Conservation (phyloP, 306 rosid genomes). For the Glycine latifolia region DNA sequence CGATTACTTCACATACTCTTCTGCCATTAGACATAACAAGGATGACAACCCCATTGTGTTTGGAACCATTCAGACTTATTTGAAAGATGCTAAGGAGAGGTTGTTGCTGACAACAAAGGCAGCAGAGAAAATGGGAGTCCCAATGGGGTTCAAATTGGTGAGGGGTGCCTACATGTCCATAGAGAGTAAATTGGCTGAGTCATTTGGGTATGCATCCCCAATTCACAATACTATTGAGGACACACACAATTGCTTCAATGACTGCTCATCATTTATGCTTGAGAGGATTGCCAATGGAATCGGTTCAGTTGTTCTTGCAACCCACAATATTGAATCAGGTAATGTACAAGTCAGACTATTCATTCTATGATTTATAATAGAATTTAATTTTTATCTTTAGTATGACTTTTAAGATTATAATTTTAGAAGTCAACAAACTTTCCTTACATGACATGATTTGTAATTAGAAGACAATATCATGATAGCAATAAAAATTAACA, state of each 20-base stretch:
- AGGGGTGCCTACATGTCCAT: slow-evolving; percentile 93
- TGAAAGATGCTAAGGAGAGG: slow-evolving; percentile 84
- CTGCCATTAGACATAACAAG: slow-evolving; percentile 67
- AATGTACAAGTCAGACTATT: slow-evolving; percentile 2
- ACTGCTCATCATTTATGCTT: slow-evolving; percentile 67
- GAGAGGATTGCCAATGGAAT: slow-evolving; percentile 66
- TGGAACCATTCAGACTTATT: slow-evolving; percentile 82
- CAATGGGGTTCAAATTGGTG: slow-evolving; percentile 84
- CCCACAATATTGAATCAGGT: slow-evolving; percentile 91
- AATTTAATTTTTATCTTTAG: not conserved
- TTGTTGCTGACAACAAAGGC: slow-evolving; percentile 56
- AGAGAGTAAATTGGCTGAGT: slow-evolving; percentile 65
- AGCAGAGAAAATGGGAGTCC: slow-evolving; percentile 66
- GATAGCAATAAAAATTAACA: no score
- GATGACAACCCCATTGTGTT: slow-evolving; percentile 65
- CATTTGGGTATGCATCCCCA: slow-evolving; percentile 72
- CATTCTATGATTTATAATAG: not conserved
- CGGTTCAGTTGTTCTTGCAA: slow-evolving; percentile 74
- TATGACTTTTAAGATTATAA: no score
- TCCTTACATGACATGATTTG: no score
- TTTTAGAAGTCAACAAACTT: no score
- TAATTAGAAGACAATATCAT: no score
- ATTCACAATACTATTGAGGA: slow-evolving; percentile 70
- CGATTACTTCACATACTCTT: slow-evolving; percentile 85
- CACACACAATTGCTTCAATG: slow-evolving; percentile 80